Percentiles rank a stretch among this genome's conserved stretches.
Conservation (phyloP, 208 protist species). For the Leptomonas seymouri region DNA sequence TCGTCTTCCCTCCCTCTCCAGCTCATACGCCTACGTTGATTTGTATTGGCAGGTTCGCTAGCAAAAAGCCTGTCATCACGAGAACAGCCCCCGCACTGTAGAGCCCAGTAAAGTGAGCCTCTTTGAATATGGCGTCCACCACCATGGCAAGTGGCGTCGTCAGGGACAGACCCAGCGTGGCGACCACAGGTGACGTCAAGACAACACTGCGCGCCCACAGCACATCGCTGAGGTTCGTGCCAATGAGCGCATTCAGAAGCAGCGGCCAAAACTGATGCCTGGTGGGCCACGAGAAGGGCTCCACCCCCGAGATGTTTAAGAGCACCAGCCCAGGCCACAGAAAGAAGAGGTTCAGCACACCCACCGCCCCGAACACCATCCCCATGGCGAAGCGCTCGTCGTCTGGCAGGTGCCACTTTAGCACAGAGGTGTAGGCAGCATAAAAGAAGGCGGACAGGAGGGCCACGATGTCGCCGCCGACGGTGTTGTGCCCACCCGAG, state of each 20-base stretch:
- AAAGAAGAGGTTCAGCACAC: slow-evolving; percentile 69
- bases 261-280: slow-evolving; percentile 71
- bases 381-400: slow-evolving; percentile 85
- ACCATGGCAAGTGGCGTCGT: slow-evolving; percentile 92
- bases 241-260: slow-evolving; percentile 82
- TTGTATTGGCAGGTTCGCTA: slow-evolving; percentile 65
- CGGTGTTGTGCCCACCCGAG: slow-evolving; percentile 30
- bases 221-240: slow-evolving; percentile 92
- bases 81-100: slow-evolving; percentile 80
- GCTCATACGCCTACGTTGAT: slow-evolving; percentile 16
- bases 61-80: slow-evolving; percentile 78
- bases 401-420: slow-evolving; percentile 82
- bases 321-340: slow-evolving; percentile 81
- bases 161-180: slow-evolving; percentile 88
- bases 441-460: slow-evolving; percentile 90
- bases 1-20: not conserved
- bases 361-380: slow-evolving; percentile 90
- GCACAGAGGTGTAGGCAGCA: slow-evolving; percentile 85
- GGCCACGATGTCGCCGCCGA: slow-evolving; percentile 71
- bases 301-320: slow-evolving; percentile 52
- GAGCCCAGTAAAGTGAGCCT: slow-evolving; percentile 41
- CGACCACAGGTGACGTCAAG: slow-evolving; percentile 88
- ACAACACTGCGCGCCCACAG: slow-evolving; percentile 91
- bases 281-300: slow-evolving; percentile 72
- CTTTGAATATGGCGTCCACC: slow-evolving; percentile 65